Base-by-base conservation (phyloP, 1,139 yeast species). In the Geotrichum restrictum region DNA sequence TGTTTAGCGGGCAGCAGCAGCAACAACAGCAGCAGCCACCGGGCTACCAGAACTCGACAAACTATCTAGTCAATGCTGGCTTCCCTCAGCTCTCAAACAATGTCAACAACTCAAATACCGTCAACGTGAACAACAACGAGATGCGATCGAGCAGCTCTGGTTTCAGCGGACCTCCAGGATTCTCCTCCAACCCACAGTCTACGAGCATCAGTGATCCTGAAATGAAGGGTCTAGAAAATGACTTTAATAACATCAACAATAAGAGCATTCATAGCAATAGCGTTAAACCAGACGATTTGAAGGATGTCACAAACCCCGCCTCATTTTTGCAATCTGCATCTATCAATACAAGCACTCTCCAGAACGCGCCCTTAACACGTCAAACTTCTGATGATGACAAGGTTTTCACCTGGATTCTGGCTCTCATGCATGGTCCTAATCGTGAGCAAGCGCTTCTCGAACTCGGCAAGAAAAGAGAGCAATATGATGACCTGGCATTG, bases 361-460 rank as follows among this genome's bases (percentile, higher is more conserved):
- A 34, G 38, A 11, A n/a, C 3, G 21, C n/a, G 19, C 41, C 41
- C 6, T 3, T 37, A 2, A 19, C 21, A 13, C 3, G 41, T 3
- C 41, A 37, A 27, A 37, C 41, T 27, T 37, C 41, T 2, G 41
- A 84, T 57, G 96, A 89, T 67, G 88, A 88, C 56, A 87, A 88
- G 65, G 94, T 91, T 14, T 88, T 84, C 67, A 85, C 83, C 59
- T 88, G 97, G 96, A 86, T 93, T 48, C 78, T 85, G 31, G 97
- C 91, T 67, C 75, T 93, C 52, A 89, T 89, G 40, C 84, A 88
- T 54, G 97, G 97, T 1, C 86, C 91, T 40, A 87, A 87, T 64
- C 81, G 95, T 63, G 98, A 93, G 64, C 88, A 93, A 62, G 98
- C 98, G 1, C 74, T 93, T 54, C 72, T 91, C 58, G 98, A 91